Percentiles rank a stretch among this genome's conserved stretches.
Conservation (phyloP, 352 stramenopile genomes). For the Phytophthora pinifolia region DNA sequence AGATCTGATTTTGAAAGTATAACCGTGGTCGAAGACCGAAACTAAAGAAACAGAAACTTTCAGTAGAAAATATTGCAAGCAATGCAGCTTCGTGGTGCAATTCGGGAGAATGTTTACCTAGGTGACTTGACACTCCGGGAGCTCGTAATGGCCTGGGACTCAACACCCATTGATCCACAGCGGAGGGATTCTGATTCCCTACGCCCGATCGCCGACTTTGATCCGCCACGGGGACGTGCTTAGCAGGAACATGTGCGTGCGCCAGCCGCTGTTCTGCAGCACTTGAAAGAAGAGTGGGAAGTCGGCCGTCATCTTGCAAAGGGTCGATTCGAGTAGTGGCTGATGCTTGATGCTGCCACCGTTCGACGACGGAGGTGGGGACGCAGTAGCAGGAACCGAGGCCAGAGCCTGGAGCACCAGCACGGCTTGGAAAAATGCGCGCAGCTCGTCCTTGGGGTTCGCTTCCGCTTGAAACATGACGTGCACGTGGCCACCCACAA, state of each 20-base stretch:
- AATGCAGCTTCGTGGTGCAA: background rate
- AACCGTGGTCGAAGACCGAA: too few relatives aligned
- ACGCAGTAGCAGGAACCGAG: slow-evolving; percentile 10
- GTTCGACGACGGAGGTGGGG: slow-evolving; percentile 17
- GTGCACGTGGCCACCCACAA: slow-evolving; percentile 33
- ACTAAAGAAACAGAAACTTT: too few relatives aligned
- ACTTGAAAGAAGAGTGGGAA: slow-evolving; percentile 70
- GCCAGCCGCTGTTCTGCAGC: slow-evolving; percentile 61
- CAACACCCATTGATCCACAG: slow-evolving; percentile 2
- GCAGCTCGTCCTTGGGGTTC: slow-evolving; percentile 63
- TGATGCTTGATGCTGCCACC: slow-evolving; percentile 20
- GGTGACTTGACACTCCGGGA: background rate
- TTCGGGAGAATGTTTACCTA: background rate
- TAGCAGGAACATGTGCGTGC: slow-evolving; percentile 72
- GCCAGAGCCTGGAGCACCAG: slow-evolving; percentile 49
- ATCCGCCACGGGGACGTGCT: slow-evolving; percentile 69
- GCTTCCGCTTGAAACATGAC: slow-evolving; percentile 60
- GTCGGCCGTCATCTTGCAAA: slow-evolving; percentile 48
- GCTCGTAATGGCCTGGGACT: slow-evolving; percentile 8
- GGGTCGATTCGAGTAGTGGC: slow-evolving; percentile 47
- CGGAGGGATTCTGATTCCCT: slow-evolving; percentile 8
- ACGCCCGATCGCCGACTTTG: slow-evolving; percentile 49
- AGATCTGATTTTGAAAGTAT: too few relatives aligned
- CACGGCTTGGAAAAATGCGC: slow-evolving; percentile 70
- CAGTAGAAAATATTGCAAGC: too few relatives aligned